These are phyloP conservation scores for Suhomyces prunicola DNA, from an alignment of 805 yeast species.

Conservation along the genomic window DNA sequence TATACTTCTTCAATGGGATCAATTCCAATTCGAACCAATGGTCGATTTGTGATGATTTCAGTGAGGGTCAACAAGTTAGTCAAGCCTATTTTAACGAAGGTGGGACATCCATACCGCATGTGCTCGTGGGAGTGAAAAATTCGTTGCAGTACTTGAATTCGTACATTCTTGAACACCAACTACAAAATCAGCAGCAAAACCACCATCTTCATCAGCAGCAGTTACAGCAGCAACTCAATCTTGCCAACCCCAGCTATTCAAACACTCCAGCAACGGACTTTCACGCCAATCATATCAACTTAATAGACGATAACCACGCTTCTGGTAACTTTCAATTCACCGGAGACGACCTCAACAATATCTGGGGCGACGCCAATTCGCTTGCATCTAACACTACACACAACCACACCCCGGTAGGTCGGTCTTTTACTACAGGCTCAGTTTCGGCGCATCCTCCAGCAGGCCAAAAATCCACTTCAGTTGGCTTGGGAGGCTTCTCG, in stretches of 20 bases:
- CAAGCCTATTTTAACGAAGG: constrained; percentile 58
- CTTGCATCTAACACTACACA: constrained; percentile 4
- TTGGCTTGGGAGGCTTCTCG: constrained; percentile 3
- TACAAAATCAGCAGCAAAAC: constrained; percentile 4
- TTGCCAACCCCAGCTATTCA: constrained; percentile 1
- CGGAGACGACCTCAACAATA: constrained; percentile 10
- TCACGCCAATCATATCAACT: constrained; percentile 2
- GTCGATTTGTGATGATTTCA: constrained; percentile 81
- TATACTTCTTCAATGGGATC: constrained; percentile 59
- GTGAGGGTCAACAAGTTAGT: constrained; percentile 79
- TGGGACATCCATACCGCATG: constrained; percentile 65
- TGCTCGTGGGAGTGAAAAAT: constrained; percentile 54
- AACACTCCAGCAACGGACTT: constrained; percentile 2
- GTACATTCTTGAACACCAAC: constrained; percentile 45
- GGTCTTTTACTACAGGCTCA: constrained; percentile 2
- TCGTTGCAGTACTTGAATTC: constrained; percentile 53
- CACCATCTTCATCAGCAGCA: constrained; percentile 1
- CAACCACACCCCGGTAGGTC: constrained; percentile 5
- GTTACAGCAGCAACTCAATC: background rate
- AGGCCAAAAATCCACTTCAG: background rate
- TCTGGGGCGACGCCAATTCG: constrained; percentile 10
- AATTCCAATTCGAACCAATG: constrained; percentile 59
- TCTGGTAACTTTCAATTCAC: constrained; percentile 9
- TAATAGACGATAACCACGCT: constrained; percentile 4
- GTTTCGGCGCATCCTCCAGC: constrained; percentile 1